A percentile compares a stretch with the other conserved stretches of the same genome.
Conservation (phyloP, 2,329 filamentous ascomycete species). For the Bipolaris bicolor region DNA sequence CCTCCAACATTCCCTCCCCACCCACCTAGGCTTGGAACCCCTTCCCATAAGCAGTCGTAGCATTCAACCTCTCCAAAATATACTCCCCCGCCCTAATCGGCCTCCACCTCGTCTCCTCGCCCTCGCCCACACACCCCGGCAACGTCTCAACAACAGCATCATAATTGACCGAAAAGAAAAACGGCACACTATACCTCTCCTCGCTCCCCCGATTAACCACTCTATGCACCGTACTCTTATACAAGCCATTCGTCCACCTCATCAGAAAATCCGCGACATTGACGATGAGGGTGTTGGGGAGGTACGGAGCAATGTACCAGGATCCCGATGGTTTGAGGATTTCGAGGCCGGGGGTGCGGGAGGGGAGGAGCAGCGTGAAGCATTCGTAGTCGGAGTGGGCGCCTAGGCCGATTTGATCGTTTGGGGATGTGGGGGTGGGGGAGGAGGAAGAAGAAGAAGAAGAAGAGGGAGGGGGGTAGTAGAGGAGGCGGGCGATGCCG, state of each 20-base stretch:
- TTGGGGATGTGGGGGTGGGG: not conserved
- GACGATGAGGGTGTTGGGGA: conserved; percentile 56
- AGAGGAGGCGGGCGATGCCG: conserved; percentile 50
- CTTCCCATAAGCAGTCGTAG: conserved; percentile 39
- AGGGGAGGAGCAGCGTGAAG: conserved; percentile 44
- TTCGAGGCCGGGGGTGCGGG: conserved; percentile 40
- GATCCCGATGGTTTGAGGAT: conserved; percentile 40
- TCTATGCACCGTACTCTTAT: conserved; percentile 58
- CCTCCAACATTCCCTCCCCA: not conserved
- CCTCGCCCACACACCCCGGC: conserved; percentile 45
- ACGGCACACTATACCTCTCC: conserved; percentile 55
- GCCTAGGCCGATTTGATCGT: conserved; percentile 45
- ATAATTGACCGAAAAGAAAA: conserved; percentile 56
- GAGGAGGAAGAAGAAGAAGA: conserved; percentile 12
- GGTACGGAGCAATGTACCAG: conserved; percentile 46
- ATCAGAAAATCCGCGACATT: conserved; percentile 61
- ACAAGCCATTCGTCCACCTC: conserved; percentile 59
- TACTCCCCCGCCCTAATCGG: conserved; percentile 50
- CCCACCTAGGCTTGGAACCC: conserved; percentile 28
- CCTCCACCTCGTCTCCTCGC: conserved; percentile 42
- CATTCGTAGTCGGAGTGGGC: conserved; percentile 48
- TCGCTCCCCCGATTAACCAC: conserved; percentile 51
- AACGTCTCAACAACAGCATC: conserved; percentile 50
- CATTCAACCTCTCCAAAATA: conserved; percentile 47
- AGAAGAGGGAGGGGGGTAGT: conserved; percentile 45